phyloP scores from a whole-genome alignment of 768 basidiomycete genomes.

The Termitomyces sp. region DNA sequence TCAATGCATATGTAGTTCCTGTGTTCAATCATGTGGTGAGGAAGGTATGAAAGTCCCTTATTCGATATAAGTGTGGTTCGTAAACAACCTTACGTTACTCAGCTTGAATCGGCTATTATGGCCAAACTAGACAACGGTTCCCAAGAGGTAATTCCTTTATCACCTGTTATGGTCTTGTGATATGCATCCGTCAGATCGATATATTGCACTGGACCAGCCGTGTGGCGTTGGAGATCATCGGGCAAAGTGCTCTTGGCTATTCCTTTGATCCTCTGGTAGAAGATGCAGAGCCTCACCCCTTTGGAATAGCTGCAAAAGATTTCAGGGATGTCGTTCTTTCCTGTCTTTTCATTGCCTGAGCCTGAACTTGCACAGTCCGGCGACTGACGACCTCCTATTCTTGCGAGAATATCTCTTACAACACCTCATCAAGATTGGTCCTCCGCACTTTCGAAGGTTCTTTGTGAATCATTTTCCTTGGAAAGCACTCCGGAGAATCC shows the following conservation, averaged over 20 bases:
- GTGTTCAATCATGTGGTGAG: constrained; percentile 15
- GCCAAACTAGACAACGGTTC: constrained; percentile 9
- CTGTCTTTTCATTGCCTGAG: neutral
- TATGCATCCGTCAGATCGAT: constrained; percentile 17
- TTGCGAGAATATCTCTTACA: constrained; percentile 22
- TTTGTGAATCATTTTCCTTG: constrained; percentile 22
- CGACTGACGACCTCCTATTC: constrained; percentile 8
- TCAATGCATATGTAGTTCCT: constrained; percentile 5
- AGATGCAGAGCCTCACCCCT: constrained; percentile 21
- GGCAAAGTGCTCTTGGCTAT: constrained; percentile 25
- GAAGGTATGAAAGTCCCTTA: constrained; percentile 5
- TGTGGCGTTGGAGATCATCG: constrained; percentile 26
- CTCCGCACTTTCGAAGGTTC: constrained; percentile 27
- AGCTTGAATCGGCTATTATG: constrained; percentile 10
- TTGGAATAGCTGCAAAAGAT: constrained; percentile 21
- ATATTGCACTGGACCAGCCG: constrained; percentile 23
- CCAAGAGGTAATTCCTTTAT: constrained; percentile 8
- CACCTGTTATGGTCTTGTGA: neutral
- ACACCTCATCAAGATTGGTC: constrained; percentile 23
- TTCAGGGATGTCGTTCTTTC: constrained; percentile 9
- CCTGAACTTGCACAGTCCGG: constrained; percentile 2
- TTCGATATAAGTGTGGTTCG: neutral
- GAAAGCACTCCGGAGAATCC: constrained; percentile 20
- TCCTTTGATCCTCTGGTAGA: constrained; percentile 25
- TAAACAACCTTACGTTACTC: neutral